Conservation (phyloP, 179 eudicot genomes). For the Actinidia chinensis region DNA sequence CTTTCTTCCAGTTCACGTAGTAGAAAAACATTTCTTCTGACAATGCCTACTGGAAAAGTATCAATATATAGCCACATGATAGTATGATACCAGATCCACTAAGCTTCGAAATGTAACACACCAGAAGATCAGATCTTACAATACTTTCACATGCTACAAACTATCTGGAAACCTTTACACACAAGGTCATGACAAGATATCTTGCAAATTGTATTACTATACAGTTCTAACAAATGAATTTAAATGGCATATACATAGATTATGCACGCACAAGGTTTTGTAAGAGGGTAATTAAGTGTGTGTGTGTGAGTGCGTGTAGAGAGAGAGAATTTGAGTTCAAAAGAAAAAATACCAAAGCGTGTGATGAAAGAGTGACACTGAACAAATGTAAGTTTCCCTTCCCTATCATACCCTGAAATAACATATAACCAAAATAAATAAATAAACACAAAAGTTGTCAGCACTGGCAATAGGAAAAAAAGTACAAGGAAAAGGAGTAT, state of each 20-base stretch:
- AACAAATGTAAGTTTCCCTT: conserved; percentile 37
- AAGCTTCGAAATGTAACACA: background rate
- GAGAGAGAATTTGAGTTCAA: background rate
- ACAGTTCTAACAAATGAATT: background rate
- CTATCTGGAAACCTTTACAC: conserved; percentile 5
- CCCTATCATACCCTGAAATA: conserved; percentile 27
- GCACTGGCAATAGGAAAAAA: background rate
- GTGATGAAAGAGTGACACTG: conserved; percentile 33
- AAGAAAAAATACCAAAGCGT: conserved; percentile 32
- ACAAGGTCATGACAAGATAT: background rate
- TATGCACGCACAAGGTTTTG: background rate
- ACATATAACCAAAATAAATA: conserved; percentile 3
- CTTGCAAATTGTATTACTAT: background rate
- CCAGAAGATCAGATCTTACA: background rate
- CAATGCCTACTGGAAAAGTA: background rate
- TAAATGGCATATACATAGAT: background rate
- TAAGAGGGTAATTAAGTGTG: too few species aligned
- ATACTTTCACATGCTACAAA: background rate
- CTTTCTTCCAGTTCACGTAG: background rate
- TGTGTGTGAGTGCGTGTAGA: background rate
- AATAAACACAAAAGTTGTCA: background rate
- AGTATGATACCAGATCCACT: background rate
- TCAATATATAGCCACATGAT: background rate
- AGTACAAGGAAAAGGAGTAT: background rate
- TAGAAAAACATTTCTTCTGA: background rate